Evolutionary conservation across 164 flowering plant species (phyloP).

Genomic region (Sedum album): DNA sequence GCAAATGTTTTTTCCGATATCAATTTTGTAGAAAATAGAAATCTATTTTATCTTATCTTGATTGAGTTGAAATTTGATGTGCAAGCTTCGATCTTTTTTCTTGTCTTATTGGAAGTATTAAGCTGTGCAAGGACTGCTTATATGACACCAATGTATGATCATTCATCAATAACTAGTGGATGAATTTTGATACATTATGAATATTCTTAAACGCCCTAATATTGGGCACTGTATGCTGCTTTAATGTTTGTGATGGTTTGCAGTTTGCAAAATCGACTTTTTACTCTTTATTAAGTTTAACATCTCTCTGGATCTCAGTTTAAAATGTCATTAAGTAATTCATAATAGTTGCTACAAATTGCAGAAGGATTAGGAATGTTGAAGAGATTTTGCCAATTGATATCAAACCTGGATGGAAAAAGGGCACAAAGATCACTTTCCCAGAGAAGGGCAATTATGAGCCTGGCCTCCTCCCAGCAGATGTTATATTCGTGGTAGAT

Average conservation of each 20-base stretch:
- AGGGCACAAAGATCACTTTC: conserved; percentile 91
- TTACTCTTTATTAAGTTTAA: background rate
- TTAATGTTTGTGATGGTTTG: background rate
- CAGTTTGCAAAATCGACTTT: background rate
- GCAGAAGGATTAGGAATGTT: conserved; percentile 42
- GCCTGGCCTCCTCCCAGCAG: conserved; percentile 65
- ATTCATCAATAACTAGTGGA: too few relatives aligned
- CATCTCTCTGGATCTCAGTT: background rate
- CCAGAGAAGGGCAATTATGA: conserved; percentile 80
- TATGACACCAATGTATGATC: too few relatives aligned
- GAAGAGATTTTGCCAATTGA: conserved; percentile 85
- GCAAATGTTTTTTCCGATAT: background rate
- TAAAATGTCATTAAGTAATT: background rate
- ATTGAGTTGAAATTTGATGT: background rate
- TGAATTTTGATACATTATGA: too few relatives aligned
- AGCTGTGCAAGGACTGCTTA: too few relatives aligned
- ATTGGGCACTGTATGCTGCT: too few relatives aligned
- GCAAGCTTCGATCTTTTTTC: too few relatives aligned
- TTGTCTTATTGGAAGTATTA: too few relatives aligned
- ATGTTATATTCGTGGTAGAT: conserved; percentile 71
- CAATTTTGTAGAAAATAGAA: background rate
- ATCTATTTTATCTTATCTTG: background rate
- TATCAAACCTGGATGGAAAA: conserved; percentile 95
- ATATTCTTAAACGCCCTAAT: too few relatives aligned
- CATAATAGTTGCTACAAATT: conserved; percentile 13